Evolutionary conservation across 2,329 filamentous ascomycete genomes (phyloP), one percentile per base, ranked within the genome.

Genomic region (Claviceps sp.): DNA sequence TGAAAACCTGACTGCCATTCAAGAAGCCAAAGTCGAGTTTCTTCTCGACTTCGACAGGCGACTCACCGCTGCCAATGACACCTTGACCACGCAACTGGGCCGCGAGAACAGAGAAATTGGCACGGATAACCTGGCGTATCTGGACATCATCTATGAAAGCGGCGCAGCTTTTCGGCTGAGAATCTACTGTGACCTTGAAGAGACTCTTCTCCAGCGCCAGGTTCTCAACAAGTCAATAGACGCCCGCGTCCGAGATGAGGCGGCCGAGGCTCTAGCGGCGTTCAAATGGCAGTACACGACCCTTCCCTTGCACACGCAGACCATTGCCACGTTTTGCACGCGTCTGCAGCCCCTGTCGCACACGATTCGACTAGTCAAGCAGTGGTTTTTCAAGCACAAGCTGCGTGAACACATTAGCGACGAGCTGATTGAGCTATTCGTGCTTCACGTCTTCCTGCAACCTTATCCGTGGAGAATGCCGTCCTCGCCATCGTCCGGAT

Each of bases 11-110:
- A 80, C 80, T 3, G 90, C 91, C 5, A 95, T 97, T 52, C 93
- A 98, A 65, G 82, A 89, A 62, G 90, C 89, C 13, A 98, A 98
- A 67, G 79, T 94, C 41, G 93, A 94, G 3, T 95, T 98, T 63
- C 74, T 93, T 4, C 70, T 96, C 3, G 79, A 83, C 59, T 82
- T 95, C 52, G 81, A 83, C 48, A 81, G 84, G 49, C 76, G 89
- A 2, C 70, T 98, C 2, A 75, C 79, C 51, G 75, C 79, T 18
- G 69, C 74, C 2, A 79, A 83, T 26, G 72, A 77, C 8, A 75
- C 72, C 43, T 74, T 89, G 42, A 78, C 72, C 30, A 82, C 83
- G 6, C 81, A 82, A 46, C 71, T 97, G 13, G 91, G 93, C 0
- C 73, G 95, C 16, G 93, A 97, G 62, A 89, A 93, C 56, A 75